Evolutionary conservation across 73 alveolate genomes (phyloP), one percentile per base, ranked within the genome.

Genomic region (Tetrahymena borealis): DNA sequence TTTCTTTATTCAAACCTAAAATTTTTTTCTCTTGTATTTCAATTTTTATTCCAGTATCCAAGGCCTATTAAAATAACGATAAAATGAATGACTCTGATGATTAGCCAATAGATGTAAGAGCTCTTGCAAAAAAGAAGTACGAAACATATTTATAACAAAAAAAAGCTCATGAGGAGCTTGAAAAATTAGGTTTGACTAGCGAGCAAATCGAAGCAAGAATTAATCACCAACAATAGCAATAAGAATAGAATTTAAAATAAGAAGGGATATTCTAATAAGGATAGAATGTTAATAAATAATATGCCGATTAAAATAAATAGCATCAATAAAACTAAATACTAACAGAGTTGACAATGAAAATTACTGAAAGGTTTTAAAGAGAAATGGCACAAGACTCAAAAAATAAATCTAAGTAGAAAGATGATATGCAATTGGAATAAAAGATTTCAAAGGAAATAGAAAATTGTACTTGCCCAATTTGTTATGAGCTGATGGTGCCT

Each of bases 401-500:
- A 60, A 60, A 60, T 60, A 60, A 60, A 60, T 7, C 37, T 20
- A 60, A 60, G 28, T 6, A 60, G 35, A 60, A 60, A 60, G 85
- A 60, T 24, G 85, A 35, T 6, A 60, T 60, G 32, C 28, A 60
- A 60, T 60, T 60, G 28, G 95, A 93, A 33, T 79, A 90, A 33
- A 93, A 93, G 79, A 92, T 93, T 28, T 93, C 93, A 40, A 78
- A 93, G 33, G 91, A 79, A 92, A 91, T 93, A 16, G 95, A 93
- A 90, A 40, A 93, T 35, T 41, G 91, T 32, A 97, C 98, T 24
- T 97, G 99, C 95, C 98, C 99, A 16, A 95, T 97, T 20, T 97
- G 99, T 40, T 97, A 95, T 94, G 99, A 97, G 85, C 93, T 97
- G 7, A 92, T 97, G 93, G 94, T 96, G 20, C 97, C 99, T 38